Base-by-base conservation (phyloP, 345 rosid genomes). In the Pistacia vera region DNA sequence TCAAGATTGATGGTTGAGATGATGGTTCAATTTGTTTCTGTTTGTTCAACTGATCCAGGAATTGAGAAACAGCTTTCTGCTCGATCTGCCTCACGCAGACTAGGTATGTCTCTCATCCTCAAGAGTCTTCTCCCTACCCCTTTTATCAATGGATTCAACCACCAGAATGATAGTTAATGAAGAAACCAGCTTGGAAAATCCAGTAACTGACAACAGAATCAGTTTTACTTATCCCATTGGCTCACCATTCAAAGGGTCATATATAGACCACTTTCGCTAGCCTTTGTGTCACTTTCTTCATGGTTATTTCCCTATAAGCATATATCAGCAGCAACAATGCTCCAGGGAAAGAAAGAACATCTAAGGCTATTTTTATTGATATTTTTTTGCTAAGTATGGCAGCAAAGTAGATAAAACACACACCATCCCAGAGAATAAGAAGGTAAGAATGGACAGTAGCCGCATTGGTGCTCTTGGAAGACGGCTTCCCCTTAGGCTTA, bases 131-230 rank as follows among this genome's bases (percentile, higher is more conserved):
- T 83, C 86, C 74, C 84, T 85, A 1, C 98, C 99, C 75, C 44
- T 84, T 84, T 78, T 92, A 95, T 87, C 81, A 95, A 67, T 17
- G 89, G 77, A 82, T 93, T 93, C 84, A 90, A 61, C 99, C 99
- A 95, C 94, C 97, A 95, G 81, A 95, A 95, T 22, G 97, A 83
- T 81, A 93, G 73, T 51, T 85, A 78, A 86, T 83, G 38, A 93
- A 80, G 83, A 90, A 77, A 20, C 99, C 90, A 49, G 98, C 97
- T 71, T 75, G 5, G 90, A 85, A 84, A 93, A 90, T 22, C 75
- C 77, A 55, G 89, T 83, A 25, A 79, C 88, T 75, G 78, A 2
- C 72, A 44, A 44, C 77, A n/a, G 78, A 75, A 63, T 75, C 85
- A 4, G 49, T 8, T 80, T 84, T 87, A 64, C 64, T 33, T 12